Evolutionary conservation across 768 basidiomycete species (phyloP).

Genomic region (Leccinum boreale): DNA sequence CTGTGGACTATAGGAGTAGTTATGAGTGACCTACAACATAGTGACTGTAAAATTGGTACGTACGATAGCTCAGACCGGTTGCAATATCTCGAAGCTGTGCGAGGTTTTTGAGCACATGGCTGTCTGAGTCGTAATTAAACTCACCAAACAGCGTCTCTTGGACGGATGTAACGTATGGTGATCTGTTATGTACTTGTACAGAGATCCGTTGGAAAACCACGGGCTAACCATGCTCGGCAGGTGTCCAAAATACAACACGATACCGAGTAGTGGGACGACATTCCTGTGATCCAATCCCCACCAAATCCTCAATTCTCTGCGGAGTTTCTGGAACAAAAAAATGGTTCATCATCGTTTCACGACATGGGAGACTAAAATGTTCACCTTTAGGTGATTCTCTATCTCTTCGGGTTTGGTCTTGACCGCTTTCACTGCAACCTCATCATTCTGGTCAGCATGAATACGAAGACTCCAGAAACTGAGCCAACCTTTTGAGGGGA

Average conservation of each 20-base stretch:
- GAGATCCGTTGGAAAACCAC: slow-evolving; percentile 28
- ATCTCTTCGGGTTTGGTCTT: not conserved
- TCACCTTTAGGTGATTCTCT: slow-evolving; percentile 14
- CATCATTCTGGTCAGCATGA: not conserved
- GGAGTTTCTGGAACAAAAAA: slow-evolving; percentile 17
- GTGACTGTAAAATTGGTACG: not conserved
- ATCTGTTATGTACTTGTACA: slow-evolving; percentile 18
- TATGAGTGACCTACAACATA: not conserved
- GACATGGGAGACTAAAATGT: not conserved
- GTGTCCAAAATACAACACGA: slow-evolving; percentile 29
- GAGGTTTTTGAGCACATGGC: not conserved
- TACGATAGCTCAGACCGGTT: slow-evolving; percentile 23
- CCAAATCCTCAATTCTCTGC: slow-evolving; percentile 28
- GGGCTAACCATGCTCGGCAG: slow-evolving; percentile 32
- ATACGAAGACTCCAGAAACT: not conserved
- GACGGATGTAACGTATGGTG: not conserved
- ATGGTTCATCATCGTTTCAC: not conserved
- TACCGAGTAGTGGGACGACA: slow-evolving; percentile 30
- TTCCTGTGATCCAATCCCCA: slow-evolving; percentile 19
- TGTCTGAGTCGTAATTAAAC: not conserved
- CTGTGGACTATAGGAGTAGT: slow-evolving; percentile 21
- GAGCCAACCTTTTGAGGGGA: slow-evolving; percentile 5
- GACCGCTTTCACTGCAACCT: slow-evolving; percentile 24
- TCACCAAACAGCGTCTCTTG: slow-evolving; percentile 10
- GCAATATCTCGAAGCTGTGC: slow-evolving; percentile 20